Base-by-base conservation (phyloP, 2,329 filamentous ascomycete species). In the Colletotrichum orchidophilum region DNA sequence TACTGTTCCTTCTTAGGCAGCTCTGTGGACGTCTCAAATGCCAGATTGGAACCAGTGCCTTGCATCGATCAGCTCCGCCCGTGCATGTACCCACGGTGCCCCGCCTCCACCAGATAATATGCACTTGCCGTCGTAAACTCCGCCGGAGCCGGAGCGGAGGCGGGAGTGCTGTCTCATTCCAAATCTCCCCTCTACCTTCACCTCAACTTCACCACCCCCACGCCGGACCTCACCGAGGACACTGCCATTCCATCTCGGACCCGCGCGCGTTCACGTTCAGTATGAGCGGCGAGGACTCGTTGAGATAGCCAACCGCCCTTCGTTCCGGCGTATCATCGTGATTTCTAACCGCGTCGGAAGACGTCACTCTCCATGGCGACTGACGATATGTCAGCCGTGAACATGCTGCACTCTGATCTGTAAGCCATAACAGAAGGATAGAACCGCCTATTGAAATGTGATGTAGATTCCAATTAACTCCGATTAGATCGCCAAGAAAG, bases 371-470 rank as follows among this genome's bases (percentile, higher is more conserved):
- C 39, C 24, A 21, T 33, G 29, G 26, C 54, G 24, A 35, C 31
- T 57, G 50, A 35, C 21, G 13, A 53, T 27, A 39, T 71, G 69
- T 71, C 58, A 69, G 68, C 68, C 11, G 18, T 53, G 52, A 29
- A 59, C 46, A 71, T 63, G 15, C 35, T 69, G 69, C 31, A 59
- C 53, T n/a, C 5, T 33, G 69, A 61, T 71, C 26, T n/a, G 52
- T 71, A 71, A 71, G 69, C 64, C 42, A 42, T 33, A 24, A 24
- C 3, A 35, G 15, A 26, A n/a, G 13, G 13, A 35, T 52, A n/a
- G 21, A 21, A 46, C 7, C 39, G 39, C 18, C 8, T 18, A 46
- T n/a, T 46, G 18, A 21, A 18, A 46, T 35, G 12, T 4, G 5
- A 46, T 3, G 8, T 46, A 21, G 39, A 46, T 8, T n/a, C 8